Percentiles rank a stretch among this genome's conserved stretches.
phyloP scores from a whole-genome alignment of 441 rosid genomes.

The Populus hybrid region DNA sequence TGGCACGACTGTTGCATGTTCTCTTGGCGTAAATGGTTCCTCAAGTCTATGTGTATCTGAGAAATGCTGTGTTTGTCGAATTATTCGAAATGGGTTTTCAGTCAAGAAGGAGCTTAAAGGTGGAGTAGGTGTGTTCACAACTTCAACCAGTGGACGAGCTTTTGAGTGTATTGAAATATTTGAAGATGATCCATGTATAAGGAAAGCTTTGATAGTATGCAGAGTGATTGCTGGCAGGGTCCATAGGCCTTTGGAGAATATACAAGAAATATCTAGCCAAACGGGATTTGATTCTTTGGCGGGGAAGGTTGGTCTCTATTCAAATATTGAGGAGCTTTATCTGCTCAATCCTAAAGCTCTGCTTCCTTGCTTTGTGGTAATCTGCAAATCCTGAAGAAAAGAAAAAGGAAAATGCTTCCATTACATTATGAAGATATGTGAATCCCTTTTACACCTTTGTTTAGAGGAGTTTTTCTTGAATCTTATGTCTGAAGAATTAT shows the following conservation, averaged over 20 bases:
- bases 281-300: conserved; percentile 94
- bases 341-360: conserved; percentile 88
- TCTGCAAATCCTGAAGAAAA: conserved; percentile 64
- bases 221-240: conserved; percentile 97
- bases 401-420: neutral
- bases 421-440: conserved; percentile 14
- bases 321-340: conserved; percentile 92
- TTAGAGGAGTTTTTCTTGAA: conserved; percentile 15
- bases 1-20: conserved; percentile 78
- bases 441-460: conserved; percentile 19
- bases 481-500: conserved; percentile 23
- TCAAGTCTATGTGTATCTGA: conserved; percentile 77
- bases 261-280: conserved; percentile 71
- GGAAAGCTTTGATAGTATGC: conserved; percentile 91
- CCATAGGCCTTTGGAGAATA: conserved; percentile 83
- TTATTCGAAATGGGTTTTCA: conserved; percentile 76
- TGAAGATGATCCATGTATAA: conserved; percentile 43
- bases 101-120: conserved; percentile 68
- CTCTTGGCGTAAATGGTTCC: conserved; percentile 75
- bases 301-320: conserved; percentile 88
- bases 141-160: conserved; percentile 93
- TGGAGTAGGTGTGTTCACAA: conserved; percentile 89
- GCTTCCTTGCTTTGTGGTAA: conserved; percentile 95
- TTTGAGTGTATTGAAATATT: conserved; percentile 52
- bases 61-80: conserved; percentile 75